These are phyloP conservation scores for Takakia lepidozioides DNA, from an alignment of 225 moss, liverwort and hornwort genomes.

Conservation along the genomic window DNA sequence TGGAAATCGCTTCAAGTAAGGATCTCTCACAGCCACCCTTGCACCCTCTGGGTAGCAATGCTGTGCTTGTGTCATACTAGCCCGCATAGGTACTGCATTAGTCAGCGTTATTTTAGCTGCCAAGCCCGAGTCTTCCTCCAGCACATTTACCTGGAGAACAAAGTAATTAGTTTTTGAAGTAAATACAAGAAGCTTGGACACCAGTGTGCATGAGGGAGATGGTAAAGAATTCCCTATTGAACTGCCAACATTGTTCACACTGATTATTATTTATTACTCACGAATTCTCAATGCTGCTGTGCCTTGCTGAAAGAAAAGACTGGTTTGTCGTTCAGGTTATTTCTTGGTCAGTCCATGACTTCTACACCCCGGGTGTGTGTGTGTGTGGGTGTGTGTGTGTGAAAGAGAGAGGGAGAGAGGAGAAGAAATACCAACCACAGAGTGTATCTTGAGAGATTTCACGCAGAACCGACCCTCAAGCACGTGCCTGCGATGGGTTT, in stretches of 20 bases:
- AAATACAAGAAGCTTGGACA: too few species aligned
- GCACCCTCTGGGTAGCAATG: slow-evolving; percentile 66
- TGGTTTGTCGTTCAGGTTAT: too few species aligned
- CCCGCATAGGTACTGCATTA: slow-evolving; percentile 51
- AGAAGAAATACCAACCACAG: slow-evolving; percentile 28
- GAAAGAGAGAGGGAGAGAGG: neutral
- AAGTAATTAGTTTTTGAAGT: too few species aligned
- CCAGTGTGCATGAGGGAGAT: too few species aligned
- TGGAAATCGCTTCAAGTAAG: slow-evolving; percentile 74
- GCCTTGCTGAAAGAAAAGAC: too few species aligned
- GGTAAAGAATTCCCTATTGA: too few species aligned
- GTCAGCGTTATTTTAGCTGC: slow-evolving; percentile 67
- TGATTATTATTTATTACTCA: too few species aligned
- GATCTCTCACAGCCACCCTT: slow-evolving; percentile 56
- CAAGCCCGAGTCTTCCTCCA: slow-evolving; percentile 62
- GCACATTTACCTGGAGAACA: slow-evolving; percentile 35
- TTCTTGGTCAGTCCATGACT: slow-evolving; percentile 1
- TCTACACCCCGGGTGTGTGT: too few species aligned
- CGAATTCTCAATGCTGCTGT: too few species aligned
- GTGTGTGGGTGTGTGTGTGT: neutral
- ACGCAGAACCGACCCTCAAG: slow-evolving; percentile 64
- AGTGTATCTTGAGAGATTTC: slow-evolving; percentile 60
- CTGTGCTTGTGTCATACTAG: slow-evolving; percentile 71
- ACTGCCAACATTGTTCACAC: too few species aligned
- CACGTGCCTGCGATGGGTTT: slow-evolving; percentile 68